Percentiles rank a stretch among this genome's conserved stretches.
phyloP scores from a whole-genome alignment of 1,284 basidiomycete species.

The Irpex sp. region DNA sequence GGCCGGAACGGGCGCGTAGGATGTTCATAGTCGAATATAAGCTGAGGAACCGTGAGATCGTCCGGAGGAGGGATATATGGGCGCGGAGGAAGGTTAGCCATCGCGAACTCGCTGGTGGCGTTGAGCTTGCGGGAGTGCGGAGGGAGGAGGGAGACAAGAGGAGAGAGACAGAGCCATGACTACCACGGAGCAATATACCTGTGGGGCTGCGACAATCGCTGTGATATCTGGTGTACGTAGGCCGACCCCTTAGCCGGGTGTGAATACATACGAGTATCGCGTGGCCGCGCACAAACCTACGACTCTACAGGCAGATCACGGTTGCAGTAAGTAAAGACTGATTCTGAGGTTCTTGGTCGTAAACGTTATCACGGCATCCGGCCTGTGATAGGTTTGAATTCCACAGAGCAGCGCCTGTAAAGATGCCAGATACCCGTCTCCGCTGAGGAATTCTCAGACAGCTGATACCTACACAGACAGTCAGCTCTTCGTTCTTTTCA shows the following conservation, averaged over 20 bases:
- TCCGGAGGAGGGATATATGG: slow-evolving; percentile 48
- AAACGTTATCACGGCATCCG: neutral
- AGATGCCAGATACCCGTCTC: neutral
- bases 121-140: neutral
- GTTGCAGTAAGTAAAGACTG: no score
- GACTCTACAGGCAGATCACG: no score
- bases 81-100: neutral
- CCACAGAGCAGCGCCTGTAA: neutral
- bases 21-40: slow-evolving; percentile 63
- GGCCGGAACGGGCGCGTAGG: slow-evolving; percentile 47
- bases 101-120: neutral
- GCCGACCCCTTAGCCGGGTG: neutral
- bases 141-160: neutral
- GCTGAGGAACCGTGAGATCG: slow-evolving; percentile 74
- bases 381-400: no score
- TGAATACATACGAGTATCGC: neutral
- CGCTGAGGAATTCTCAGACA: neutral
- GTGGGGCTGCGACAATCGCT: neutral
- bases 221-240: neutral
- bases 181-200: neutral
- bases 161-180: neutral
- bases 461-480: neutral
- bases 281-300: no score
- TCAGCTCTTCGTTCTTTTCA: neutral
- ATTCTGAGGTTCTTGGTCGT: neutral